Evolutionary conservation across 2,329 filamentous ascomycete genomes (phyloP).

Genomic region (Verticillium nubilum): DNA sequence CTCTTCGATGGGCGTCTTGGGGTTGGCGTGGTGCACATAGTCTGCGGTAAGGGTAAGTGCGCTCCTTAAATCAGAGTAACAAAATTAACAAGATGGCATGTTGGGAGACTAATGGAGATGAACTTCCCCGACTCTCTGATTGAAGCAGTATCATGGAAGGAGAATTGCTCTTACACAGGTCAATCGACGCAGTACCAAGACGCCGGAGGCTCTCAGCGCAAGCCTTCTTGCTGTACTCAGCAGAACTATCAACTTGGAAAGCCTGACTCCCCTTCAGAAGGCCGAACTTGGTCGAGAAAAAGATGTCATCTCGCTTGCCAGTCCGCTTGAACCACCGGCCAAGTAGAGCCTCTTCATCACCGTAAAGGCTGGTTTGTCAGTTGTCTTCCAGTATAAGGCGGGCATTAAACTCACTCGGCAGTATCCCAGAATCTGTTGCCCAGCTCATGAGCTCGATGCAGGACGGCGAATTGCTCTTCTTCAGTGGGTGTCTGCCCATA

Average conservation of each 20-base stretch:
- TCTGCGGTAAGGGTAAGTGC: constrained; percentile 5
- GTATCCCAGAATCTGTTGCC: constrained; percentile 50
- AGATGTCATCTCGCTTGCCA: constrained; percentile 37
- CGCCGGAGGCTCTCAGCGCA: constrained; percentile 30
- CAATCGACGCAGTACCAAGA: constrained; percentile 32
- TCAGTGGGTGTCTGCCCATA: constrained; percentile 31
- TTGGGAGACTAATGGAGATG: too few species aligned
- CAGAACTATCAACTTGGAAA: constrained; percentile 21
- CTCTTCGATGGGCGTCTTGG: constrained; percentile 34
- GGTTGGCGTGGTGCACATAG: constrained; percentile 34
- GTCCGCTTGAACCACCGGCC: constrained; percentile 41
- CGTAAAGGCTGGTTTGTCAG: constrained; percentile 27
- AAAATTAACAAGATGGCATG: neutral
- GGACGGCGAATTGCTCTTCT: constrained; percentile 41
- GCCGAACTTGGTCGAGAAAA: constrained; percentile 45
- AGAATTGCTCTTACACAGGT: constrained; percentile 22
- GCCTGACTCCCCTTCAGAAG: constrained; percentile 16
- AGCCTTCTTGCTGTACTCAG: constrained; percentile 30
- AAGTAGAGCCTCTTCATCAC: constrained; percentile 38
- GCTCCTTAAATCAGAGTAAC: neutral
- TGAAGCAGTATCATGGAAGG: neutral
- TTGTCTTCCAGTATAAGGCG: neutral
- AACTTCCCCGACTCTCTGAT: neutral
- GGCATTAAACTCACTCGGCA: constrained; percentile 21
- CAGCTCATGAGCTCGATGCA: constrained; percentile 43